A percentile compares a stretch with the other conserved stretches of the same genome.
phyloP scores from a whole-genome alignment of 805 yeast species.

The Pichia nanzhaoensis region DNA sequence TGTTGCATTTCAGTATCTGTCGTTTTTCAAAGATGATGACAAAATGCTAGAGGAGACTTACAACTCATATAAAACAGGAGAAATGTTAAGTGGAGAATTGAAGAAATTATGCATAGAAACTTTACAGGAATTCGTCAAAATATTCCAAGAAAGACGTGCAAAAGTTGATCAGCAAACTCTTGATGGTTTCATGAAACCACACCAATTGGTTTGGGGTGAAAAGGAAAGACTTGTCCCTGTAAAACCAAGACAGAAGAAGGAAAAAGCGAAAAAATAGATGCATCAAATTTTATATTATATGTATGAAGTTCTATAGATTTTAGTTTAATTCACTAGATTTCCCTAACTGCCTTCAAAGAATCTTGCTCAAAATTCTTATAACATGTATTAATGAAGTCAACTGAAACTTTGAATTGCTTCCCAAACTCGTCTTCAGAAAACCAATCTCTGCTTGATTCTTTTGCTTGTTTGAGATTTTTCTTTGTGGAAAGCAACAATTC shows the following conservation, averaged over 20 bases:
- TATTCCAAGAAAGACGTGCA: conserved; percentile 74
- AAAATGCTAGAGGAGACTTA: conserved; percentile 58
- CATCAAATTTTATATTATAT: background rate
- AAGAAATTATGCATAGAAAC: conserved; percentile 79
- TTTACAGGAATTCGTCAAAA: conserved; percentile 70
- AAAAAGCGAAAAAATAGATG: conserved; percentile 19
- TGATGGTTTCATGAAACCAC: conserved; percentile 74
- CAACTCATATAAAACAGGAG: conserved; percentile 69
- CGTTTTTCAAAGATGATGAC: conserved; percentile 88
- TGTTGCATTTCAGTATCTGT: conserved; percentile 87
- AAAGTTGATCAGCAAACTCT: conserved; percentile 55
- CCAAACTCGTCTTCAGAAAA: conserved; percentile 18
- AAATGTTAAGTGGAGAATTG: conserved; percentile 86
- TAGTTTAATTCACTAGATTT: background rate
- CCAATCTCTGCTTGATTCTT: conserved; percentile 12
- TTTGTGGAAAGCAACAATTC: background rate
- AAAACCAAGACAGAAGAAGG: conserved; percentile 46
- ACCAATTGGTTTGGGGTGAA: conserved; percentile 68
- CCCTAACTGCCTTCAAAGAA: conserved; percentile 2
- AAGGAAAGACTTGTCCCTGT: conserved; percentile 68
- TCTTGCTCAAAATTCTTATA: conserved; percentile 5
- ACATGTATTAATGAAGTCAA: conserved; percentile 4
- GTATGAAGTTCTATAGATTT: background rate
- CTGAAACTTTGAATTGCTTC: conserved; percentile 11
- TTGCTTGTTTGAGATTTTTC: background rate